Evolutionary conservation across 2,329 filamentous ascomycete genomes (phyloP), one percentile per base, ranked within the genome.

Genomic region (Cordyceps tenuipes): DNA sequence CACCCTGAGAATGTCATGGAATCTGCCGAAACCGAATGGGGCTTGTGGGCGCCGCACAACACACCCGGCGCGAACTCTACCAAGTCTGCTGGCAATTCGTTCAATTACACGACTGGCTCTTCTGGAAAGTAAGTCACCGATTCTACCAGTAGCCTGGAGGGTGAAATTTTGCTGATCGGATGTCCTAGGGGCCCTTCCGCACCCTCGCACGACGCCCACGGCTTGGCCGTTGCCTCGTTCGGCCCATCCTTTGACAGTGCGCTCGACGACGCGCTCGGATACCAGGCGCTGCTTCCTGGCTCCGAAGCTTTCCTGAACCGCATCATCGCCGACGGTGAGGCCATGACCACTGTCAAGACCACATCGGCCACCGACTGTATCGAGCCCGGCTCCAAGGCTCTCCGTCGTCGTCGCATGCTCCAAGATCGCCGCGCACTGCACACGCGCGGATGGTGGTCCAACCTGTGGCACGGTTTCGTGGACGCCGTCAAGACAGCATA

Each of bases 191-290:
- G 2, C 13, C 3, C 48, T 23, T 13, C 5, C 5, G 6, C n/a
- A 39, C 2, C 57, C 7, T 3, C 48, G 10, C 48, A 21, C 12
- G 49, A 59, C 29, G 36, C n/a, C n/a, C 49, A 52, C 15, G 63
- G 65, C 29, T 62, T 69, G 3, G 65, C 66, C 0, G 68, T 64
- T 1, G 69, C 70, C 17, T 67, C 67, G 59, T 53, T 65, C 17
- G 68, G 67, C 13, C 58, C 61, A 8, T 61, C 64, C 31, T 71
- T 71, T 49, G 70, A 71, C 59, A 48, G 63, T n/a, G 63, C 66
- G 21, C 67, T 72, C 7, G 70, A 72, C 51, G 57, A 63, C 13
- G 49, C 56, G 5, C 65, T 68, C 13, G 69, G 69, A 10, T 67
- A 61, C n/a, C 60, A 64, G 15, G 58, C 48, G 15, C 41, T 1